phyloP scores from a whole-genome alignment of 73 alveolate genomes.

The Durusdinium trenchii region DNA sequence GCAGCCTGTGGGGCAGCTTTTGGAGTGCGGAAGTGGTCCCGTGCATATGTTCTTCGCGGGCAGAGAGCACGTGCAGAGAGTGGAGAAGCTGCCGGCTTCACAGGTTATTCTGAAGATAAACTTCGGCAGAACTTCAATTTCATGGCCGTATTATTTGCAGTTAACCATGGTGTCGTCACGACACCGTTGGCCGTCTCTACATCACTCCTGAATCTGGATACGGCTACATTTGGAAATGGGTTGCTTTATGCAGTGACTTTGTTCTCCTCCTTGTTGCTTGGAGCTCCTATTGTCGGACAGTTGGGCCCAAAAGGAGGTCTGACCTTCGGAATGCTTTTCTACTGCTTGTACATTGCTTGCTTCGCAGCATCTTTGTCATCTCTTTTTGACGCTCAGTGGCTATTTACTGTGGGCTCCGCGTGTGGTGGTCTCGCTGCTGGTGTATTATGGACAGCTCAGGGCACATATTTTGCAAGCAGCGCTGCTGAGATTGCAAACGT shows the following conservation, averaged over 20 bases:
- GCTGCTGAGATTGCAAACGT: slow-evolving; percentile 30
- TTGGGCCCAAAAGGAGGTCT: slow-evolving; percentile 82
- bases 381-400: neutral
- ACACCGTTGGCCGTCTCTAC: slow-evolving; percentile 86
- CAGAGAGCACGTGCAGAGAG: neutral
- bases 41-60: too few species aligned
- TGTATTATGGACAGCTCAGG: slow-evolving; percentile 89
- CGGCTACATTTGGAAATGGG: slow-evolving; percentile 69
- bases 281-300: slow-evolving; percentile 64
- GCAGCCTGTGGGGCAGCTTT: too few species aligned
- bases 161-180: slow-evolving; percentile 92
- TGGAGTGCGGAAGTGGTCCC: too few species aligned
- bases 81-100: neutral
- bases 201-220: slow-evolving; percentile 38
- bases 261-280: slow-evolving; percentile 53
- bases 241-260: slow-evolving; percentile 52
- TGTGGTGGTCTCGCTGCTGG: slow-evolving; percentile 94
- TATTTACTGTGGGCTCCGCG: slow-evolving; percentile 75
- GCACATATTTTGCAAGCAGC: slow-evolving; percentile 52
- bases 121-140: slow-evolving; percentile 12
- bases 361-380: slow-evolving; percentile 57
- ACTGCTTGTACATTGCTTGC: slow-evolving; percentile 70
- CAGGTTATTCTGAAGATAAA: slow-evolving; percentile 15
- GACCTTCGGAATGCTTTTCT: slow-evolving; percentile 65
- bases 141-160: slow-evolving; percentile 47